Percentiles rank a stretch among this genome's conserved stretches.
Evolutionary conservation across 768 basidiomycete species (phyloP).

Genomic region (Pholiota conissans): DNA sequence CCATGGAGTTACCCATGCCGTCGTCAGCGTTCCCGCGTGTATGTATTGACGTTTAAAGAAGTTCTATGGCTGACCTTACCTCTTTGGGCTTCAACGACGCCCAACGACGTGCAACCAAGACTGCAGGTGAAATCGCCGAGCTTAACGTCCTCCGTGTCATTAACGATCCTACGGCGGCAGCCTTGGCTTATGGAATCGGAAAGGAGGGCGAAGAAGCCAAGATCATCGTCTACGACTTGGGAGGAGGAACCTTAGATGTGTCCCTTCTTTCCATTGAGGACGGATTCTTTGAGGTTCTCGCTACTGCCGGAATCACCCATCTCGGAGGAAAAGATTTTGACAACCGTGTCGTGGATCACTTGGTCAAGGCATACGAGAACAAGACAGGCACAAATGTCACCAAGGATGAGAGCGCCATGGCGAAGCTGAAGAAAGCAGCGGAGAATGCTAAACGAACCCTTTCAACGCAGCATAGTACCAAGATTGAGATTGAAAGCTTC

Average conservation of each 20-base stretch:
- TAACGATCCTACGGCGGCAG: constrained; percentile 72
- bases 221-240: constrained; percentile 71
- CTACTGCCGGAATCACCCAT: constrained; percentile 72
- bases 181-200: constrained; percentile 70
- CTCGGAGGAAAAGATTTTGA: constrained; percentile 73
- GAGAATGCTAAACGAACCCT: constrained; percentile 77
- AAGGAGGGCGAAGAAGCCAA: constrained; percentile 57
- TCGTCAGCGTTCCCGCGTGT: constrained; percentile 60
- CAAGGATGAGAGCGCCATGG: constrained; percentile 61
- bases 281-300: constrained; percentile 70
- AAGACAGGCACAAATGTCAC: constrained; percentile 65
- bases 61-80: constrained; percentile 21
- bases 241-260: constrained; percentile 75
- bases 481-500: constrained; percentile 68
- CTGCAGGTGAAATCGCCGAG: constrained; percentile 66
- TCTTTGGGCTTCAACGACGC: constrained; percentile 55
- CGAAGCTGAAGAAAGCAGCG: constrained; percentile 69
- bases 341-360: constrained; percentile 71
- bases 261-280: constrained; percentile 68
- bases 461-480: constrained; percentile 45
- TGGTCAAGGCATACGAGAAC: constrained; percentile 67
- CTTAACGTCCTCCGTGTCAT: constrained; percentile 65
- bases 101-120: constrained; percentile 68
- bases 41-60: constrained; percentile 16
- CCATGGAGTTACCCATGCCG: constrained; percentile 59